These are phyloP conservation scores for Poa annua DNA, from an alignment of 176 grass and related monocot species.

Conservation along the genomic window DNA sequence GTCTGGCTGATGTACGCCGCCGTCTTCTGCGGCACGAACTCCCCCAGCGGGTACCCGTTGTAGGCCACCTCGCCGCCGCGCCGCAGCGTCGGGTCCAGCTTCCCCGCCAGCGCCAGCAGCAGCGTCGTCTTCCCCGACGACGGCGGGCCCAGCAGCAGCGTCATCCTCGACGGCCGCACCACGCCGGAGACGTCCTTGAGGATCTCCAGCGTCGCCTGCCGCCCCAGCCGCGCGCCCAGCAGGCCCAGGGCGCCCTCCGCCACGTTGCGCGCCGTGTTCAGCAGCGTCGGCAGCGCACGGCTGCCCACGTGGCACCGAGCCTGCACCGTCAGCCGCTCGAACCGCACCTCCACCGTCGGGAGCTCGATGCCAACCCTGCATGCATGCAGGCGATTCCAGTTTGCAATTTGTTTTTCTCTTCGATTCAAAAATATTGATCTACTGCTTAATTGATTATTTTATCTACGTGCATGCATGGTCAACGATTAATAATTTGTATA, in stretches of 20 bases:
- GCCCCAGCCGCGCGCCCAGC: conserved; percentile 44
- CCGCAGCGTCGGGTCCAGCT: conserved; percentile 70
- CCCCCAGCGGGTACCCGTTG: conserved; percentile 67
- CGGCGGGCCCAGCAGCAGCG: conserved; percentile 86
- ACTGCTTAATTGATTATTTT: neutral
- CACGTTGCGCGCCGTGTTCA: conserved; percentile 75
- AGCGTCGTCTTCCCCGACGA: conserved; percentile 97
- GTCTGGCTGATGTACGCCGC: conserved; percentile 99
- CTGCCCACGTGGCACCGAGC: conserved; percentile 79
- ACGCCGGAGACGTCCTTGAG: conserved; percentile 68
- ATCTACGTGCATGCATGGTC: neutral
- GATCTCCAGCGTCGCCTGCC: conserved; percentile 66
- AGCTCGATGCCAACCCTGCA: conserved; percentile 91
- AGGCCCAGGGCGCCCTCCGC: conserved; percentile 58
- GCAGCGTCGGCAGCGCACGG: conserved; percentile 82
- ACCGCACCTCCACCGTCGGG: conserved; percentile 93
- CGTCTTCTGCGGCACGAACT: conserved; percentile 97
- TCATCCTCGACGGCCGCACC: conserved; percentile 79
- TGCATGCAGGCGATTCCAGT: neutral
- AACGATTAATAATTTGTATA: neutral
- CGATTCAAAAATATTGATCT: no score
- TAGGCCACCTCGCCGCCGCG: conserved; percentile 67
- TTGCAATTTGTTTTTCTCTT: neutral
- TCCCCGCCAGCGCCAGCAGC: conserved; percentile 83
- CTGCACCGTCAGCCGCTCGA: conserved; percentile 71